phyloP scores from a whole-genome alignment of 306 rosid species.

The Dicorynia guianensis region DNA sequence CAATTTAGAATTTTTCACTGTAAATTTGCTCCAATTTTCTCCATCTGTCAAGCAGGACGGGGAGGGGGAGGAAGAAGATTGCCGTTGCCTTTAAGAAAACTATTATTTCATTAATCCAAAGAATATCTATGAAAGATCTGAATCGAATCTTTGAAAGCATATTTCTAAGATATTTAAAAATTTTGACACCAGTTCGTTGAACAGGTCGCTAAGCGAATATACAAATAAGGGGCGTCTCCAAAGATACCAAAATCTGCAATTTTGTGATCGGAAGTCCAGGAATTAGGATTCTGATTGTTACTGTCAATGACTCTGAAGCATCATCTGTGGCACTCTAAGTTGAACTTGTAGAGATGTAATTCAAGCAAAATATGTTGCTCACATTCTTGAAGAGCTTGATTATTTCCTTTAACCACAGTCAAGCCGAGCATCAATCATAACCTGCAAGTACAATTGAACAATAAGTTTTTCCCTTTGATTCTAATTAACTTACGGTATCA shows the following conservation, averaged over 20 bases:
- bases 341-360: slow-evolving; percentile 52
- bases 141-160: slow-evolving; percentile 47
- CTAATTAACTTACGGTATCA: slow-evolving; percentile 1
- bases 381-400: slow-evolving; percentile 42
- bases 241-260: slow-evolving; percentile 54
- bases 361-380: slow-evolving; percentile 45
- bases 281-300: slow-evolving; percentile 47
- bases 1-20: background rate
- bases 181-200: slow-evolving; percentile 36
- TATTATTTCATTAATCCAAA: slow-evolving; percentile 59
- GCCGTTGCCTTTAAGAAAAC: slow-evolving; percentile 8
- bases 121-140: slow-evolving; percentile 53
- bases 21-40: background rate
- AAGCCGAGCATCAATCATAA: slow-evolving; percentile 48
- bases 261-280: slow-evolving; percentile 34
- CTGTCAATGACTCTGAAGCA: slow-evolving; percentile 43
- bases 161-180: slow-evolving; percentile 40
- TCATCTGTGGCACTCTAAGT: slow-evolving; percentile 32
- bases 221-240: slow-evolving; percentile 51
- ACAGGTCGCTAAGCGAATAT: slow-evolving; percentile 53
- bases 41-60: background rate
- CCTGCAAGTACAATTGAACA: slow-evolving; percentile 50
- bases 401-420: slow-evolving; percentile 31
- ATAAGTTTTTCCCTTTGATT: slow-evolving; percentile 27
- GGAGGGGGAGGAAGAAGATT: slow-evolving; percentile 25